Evolutionary conservation across 2,329 filamentous ascomycete genomes (phyloP).

Genomic region (Fonsecaea pedrosoi): DNA sequence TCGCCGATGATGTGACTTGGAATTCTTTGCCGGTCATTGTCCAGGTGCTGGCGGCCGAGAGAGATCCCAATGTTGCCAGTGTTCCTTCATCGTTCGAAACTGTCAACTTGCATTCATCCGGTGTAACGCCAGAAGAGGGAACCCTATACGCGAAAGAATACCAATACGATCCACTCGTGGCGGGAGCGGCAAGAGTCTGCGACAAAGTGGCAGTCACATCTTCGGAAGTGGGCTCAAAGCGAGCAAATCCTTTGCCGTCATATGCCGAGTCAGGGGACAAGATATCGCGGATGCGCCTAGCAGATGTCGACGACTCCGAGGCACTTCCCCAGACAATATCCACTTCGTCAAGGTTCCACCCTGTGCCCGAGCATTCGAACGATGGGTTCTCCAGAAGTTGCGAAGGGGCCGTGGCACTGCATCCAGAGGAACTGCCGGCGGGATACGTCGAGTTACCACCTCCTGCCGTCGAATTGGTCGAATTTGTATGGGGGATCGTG

Average conservation of each 20-base stretch:
- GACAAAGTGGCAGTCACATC: constrained; percentile 19
- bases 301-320: neutral
- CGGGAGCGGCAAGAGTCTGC: constrained; percentile 14
- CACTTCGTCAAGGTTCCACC: constrained; percentile 20
- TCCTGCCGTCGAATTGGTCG: constrained; percentile 3
- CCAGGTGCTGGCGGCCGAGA: constrained; percentile 16
- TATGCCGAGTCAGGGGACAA: constrained; percentile 16
- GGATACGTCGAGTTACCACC: constrained; percentile 10
- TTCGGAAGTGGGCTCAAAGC: constrained; percentile 15
- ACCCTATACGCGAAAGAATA: constrained; percentile 25
- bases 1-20: constrained; percentile 13
- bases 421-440: constrained; percentile 5
- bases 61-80: constrained; percentile 8
- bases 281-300: constrained; percentile 16
- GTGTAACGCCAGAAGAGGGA: constrained; percentile 16
- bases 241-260: constrained; percentile 22
- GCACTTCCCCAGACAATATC: constrained; percentile 24
- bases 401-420: constrained; percentile 16
- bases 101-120: constrained; percentile 19
- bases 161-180: constrained; percentile 21
- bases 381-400: constrained; percentile 20
- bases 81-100: constrained; percentile 22
- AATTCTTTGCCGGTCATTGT: constrained; percentile 23
- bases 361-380: constrained; percentile 20
- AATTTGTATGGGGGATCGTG: constrained; percentile 1